Conservation (phyloP, 371 early-diverging fungal genomes). For the Mortierella sp. region DNA sequence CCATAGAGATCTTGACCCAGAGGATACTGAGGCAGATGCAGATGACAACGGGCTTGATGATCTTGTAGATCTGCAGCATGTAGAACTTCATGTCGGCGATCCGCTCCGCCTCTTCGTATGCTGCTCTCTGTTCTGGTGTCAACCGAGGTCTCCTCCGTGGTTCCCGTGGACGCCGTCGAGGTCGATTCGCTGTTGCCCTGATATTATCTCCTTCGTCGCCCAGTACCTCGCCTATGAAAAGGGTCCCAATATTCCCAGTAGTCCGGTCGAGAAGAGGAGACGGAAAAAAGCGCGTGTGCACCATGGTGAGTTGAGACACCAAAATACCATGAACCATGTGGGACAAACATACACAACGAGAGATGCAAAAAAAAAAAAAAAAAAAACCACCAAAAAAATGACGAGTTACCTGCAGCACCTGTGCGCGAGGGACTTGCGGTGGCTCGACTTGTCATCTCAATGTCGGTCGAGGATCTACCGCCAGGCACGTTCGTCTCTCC, state of each 20-base stretch:
- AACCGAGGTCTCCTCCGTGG: conserved; percentile 39
- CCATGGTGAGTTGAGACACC: neutral
- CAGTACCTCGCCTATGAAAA: conserved; percentile 4
- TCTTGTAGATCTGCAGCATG: conserved; percentile 82
- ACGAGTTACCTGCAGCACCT: conserved; percentile 9
- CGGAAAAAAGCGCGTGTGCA: neutral
- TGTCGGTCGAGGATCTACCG: neutral
- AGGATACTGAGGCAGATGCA: conserved; percentile 84
- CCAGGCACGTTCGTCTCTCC: neutral
- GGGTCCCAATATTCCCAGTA: neutral
- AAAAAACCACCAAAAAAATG: neutral
- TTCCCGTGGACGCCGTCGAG: conserved; percentile 52
- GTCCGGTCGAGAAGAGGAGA: neutral
- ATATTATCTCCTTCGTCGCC: conserved; percentile 39
- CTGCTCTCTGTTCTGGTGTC: conserved; percentile 55
- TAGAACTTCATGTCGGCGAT: conserved; percentile 80
- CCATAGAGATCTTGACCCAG: conserved; percentile 86
- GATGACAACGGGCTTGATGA: conserved; percentile 83
- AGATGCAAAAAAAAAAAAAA: too few relatives aligned
- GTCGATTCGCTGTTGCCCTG: conserved; percentile 43
- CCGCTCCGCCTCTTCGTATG: conserved; percentile 59
- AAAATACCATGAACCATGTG: neutral
- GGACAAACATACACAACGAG: neutral
- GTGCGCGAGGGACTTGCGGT: neutral
- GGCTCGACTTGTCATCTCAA: neutral